Percentiles rank a stretch among this genome's conserved stretches.
Evolutionary conservation across 768 basidiomycete genomes (phyloP).

Genomic region (Lenzites betulinus): DNA sequence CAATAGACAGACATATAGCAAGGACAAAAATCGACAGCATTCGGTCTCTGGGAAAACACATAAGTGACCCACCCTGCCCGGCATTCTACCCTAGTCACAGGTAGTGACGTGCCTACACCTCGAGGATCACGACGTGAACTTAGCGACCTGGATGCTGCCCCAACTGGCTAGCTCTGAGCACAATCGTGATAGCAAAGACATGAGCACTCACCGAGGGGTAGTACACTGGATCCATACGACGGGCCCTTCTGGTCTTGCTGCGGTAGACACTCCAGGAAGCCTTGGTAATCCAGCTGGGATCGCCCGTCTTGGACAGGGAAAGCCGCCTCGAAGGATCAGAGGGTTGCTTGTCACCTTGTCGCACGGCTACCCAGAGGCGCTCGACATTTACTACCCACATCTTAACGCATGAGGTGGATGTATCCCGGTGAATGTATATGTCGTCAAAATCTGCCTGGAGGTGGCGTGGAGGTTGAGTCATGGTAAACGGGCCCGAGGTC

Average conservation of each 20-base stretch:
- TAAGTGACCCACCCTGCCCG: too few species aligned
- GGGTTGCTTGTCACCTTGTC: not conserved
- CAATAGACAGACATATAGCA: too few species aligned
- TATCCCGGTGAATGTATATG: not conserved
- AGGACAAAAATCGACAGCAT: too few species aligned
- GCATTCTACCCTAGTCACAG: too few species aligned
- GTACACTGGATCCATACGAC: not conserved
- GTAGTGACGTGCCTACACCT: too few species aligned
- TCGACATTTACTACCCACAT: not conserved
- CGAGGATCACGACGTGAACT: too few species aligned
- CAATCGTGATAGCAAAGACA: too few species aligned
- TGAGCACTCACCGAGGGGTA: not conserved
- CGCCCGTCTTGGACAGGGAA: not conserved
- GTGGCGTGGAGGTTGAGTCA: not conserved
- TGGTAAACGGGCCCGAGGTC: not conserved
- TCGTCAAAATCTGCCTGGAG: not conserved
- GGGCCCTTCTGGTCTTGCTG: not conserved
- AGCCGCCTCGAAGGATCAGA: not conserved
- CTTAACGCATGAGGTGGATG: not conserved
- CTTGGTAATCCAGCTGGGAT: not conserved
- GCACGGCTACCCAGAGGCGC: not conserved
- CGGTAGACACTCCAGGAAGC: not conserved
- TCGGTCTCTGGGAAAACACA: too few species aligned
- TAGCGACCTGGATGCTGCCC: too few species aligned
- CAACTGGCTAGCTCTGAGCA: too few species aligned